phyloP scores from a whole-genome alignment of 208 protist species.

The Leishmania gerbilli region DNA sequence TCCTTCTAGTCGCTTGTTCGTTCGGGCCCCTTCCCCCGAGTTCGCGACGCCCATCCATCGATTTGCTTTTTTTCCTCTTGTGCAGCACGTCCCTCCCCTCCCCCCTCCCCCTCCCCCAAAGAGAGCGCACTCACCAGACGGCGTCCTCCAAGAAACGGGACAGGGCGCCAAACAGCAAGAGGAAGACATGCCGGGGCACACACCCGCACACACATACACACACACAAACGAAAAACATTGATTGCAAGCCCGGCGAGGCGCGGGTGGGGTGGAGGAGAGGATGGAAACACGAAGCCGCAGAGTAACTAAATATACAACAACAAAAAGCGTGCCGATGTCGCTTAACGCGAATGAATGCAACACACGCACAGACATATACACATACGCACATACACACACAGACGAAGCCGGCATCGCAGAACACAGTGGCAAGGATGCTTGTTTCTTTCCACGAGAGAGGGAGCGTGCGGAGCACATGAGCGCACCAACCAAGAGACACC shows the following conservation, averaged over 20 bases:
- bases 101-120: too few species aligned
- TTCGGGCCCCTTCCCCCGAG: too few species aligned
- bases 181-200: background rate
- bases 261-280: too few species aligned
- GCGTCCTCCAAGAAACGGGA: background rate
- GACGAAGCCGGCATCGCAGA: background rate
- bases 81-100: too few species aligned
- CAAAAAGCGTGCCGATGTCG: too few species aligned
- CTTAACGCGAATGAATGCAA: background rate
- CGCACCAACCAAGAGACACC: background rate
- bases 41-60: too few species aligned
- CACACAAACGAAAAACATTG: background rate
- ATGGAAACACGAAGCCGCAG: background rate
- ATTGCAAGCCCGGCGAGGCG: too few species aligned
- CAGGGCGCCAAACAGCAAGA: background rate
- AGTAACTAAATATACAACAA: background rate
- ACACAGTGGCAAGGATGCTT: background rate
- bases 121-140: too few species aligned
- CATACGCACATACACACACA: background rate
- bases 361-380: background rate
- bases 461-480: background rate
- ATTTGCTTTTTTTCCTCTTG: too few species aligned
- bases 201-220: background rate
- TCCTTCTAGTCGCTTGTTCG: too few species aligned
- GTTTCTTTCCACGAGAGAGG: background rate